Percentiles rank a stretch among this genome's conserved stretches.
Conservation (phyloP, 805 yeast species). For the Cyberlindnera mississippiensis region DNA sequence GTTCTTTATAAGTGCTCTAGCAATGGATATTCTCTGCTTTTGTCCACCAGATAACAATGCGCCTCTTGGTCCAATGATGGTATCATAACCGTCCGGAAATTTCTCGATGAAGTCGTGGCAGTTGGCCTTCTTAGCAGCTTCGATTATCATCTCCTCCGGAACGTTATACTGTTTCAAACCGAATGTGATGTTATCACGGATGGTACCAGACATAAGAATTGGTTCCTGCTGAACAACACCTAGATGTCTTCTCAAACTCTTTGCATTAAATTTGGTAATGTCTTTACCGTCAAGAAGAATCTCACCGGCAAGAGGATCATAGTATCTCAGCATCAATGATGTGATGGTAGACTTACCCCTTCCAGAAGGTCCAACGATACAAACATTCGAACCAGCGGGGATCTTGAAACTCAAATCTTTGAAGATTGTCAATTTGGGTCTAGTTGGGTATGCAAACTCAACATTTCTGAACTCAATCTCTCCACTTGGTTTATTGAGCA, state of each 20-base stretch:
- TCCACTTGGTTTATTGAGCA: conserved; percentile 35
- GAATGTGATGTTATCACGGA: conserved; percentile 72
- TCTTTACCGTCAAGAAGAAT: conserved; percentile 50
- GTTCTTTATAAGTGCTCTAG: conserved; percentile 71
- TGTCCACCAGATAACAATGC: conserved; percentile 87
- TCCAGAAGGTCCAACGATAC: conserved; percentile 85
- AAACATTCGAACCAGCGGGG: conserved; percentile 55
- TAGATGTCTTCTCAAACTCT: conserved; percentile 51
- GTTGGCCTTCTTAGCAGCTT: conserved; percentile 48
- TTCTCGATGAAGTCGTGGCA: conserved; percentile 55
- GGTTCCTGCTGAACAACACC: conserved; percentile 81
- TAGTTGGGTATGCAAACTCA: conserved; percentile 80
- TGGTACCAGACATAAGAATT: conserved; percentile 72
- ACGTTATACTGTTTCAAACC: conserved; percentile 44
- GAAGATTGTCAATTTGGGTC: conserved; percentile 62
- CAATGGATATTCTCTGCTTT: conserved; percentile 81
- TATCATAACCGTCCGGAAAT: conserved; percentile 62
- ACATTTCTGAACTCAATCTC: conserved; percentile 62
- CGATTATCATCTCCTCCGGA: conserved; percentile 48
- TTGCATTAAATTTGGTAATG: conserved; percentile 44
- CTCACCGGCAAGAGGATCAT: conserved; percentile 43
- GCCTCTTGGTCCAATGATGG: conserved; percentile 66
- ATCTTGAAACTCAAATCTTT: conserved; percentile 46
- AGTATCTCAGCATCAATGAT: conserved; percentile 53
- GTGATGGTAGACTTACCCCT: conserved; percentile 85